Conservation (phyloP, 179 eudicot genomes). For the Spergularia azorica region DNA sequence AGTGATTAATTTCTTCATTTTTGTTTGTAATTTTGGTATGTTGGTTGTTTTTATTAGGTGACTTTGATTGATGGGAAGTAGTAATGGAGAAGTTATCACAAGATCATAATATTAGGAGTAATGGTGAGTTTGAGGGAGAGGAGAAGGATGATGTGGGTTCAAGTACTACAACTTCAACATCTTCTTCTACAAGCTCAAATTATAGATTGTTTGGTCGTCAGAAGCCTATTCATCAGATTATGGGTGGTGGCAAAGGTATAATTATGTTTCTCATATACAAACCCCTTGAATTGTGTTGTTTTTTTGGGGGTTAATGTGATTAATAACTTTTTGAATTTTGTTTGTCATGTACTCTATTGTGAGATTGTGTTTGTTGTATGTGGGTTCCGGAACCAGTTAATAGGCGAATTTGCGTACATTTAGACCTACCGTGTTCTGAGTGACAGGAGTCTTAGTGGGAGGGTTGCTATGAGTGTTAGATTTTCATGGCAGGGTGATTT, state of each 20-base stretch:
- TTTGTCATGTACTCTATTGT: no score
- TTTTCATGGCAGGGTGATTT: background rate
- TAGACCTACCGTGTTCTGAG: no score
- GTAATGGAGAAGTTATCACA: conserved; percentile 44
- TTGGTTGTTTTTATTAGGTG: background rate
- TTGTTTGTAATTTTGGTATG: background rate
- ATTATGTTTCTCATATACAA: background rate
- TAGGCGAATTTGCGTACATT: no score
- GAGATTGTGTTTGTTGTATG: no score
- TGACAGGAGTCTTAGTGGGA: no score
- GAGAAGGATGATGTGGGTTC: conserved; percentile 30
- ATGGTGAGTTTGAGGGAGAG: conserved; percentile 36
- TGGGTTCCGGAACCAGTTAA: no score
- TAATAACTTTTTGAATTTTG: no score
- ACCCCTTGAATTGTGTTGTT: background rate
- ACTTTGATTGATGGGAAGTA: conserved; percentile 7
- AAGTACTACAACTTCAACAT: conserved; percentile 42
- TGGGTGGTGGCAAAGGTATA: conserved; percentile 73
- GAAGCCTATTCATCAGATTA: conserved; percentile 53
- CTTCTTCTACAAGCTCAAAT: conserved; percentile 22
- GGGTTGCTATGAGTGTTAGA: background rate
- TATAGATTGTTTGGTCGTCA: conserved; percentile 49
- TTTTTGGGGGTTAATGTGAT: no score
- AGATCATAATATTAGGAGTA: conserved; percentile 19
- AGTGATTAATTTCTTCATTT: background rate